A percentile compares a stretch with the other conserved stretches of the same genome.
phyloP scores from a whole-genome alignment of 768 basidiomycete species.

The Boletus vermiculosoides region DNA sequence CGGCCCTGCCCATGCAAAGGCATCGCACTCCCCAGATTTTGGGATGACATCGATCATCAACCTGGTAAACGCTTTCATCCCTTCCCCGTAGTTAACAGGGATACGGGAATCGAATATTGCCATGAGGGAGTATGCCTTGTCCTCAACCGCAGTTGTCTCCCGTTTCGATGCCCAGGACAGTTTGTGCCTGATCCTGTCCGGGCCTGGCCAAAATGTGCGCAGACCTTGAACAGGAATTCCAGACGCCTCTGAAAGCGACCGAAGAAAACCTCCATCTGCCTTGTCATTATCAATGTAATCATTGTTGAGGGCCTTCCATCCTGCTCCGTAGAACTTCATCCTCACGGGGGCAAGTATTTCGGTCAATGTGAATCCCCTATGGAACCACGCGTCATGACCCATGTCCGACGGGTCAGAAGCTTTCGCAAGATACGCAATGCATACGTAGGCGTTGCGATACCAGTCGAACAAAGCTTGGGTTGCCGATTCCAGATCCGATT shows the following conservation, averaged over 20 bases:
- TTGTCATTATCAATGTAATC: conserved; percentile 22
- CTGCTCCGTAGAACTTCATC: conserved; percentile 23
- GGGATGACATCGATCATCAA: conserved; percentile 19
- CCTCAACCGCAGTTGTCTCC: conserved; percentile 8
- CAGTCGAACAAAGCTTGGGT: conserved; percentile 13
- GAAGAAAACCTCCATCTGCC: conserved; percentile 17
- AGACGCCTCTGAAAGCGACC: conserved; percentile 12
- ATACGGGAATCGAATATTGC: conserved; percentile 17
- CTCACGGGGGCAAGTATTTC: conserved; percentile 21
- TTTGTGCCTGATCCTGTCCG: conserved; percentile 20
- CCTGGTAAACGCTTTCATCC: conserved; percentile 14
- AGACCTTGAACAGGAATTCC: conserved; percentile 14
- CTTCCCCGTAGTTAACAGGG: conserved; percentile 12
- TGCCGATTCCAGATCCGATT: not conserved
- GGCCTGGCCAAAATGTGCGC: conserved; percentile 18
- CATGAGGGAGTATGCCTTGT: conserved; percentile 22
- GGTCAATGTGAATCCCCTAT: conserved; percentile 13
- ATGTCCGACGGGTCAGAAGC: conserved; percentile 5
- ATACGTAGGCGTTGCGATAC: conserved; percentile 24
- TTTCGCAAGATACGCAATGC: conserved; percentile 14
- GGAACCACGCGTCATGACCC: conserved; percentile 15
- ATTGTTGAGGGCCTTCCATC: conserved; percentile 18
- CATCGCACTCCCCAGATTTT: conserved; percentile 19
- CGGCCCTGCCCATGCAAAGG: conserved; percentile 24
- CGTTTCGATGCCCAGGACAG: conserved; percentile 21